Conservation (phyloP, 2,329 filamentous ascomycete species). For the Colletotrichum horii region DNA sequence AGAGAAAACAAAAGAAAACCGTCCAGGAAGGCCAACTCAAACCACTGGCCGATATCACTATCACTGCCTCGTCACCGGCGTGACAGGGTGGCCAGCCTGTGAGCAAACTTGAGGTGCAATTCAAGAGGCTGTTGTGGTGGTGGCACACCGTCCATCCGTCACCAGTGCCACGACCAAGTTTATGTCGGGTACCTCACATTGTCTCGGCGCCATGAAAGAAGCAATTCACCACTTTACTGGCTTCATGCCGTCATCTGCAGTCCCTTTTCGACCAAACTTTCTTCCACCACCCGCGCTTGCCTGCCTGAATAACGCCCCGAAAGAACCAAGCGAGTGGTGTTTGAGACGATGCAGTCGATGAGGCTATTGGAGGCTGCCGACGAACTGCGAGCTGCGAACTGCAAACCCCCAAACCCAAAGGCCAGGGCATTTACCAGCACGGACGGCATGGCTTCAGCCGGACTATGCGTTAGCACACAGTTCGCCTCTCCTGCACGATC, state of each 20-base stretch:
- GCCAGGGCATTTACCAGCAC: neutral
- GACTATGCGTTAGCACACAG: constrained; percentile 2
- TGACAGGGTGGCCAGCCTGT: neutral
- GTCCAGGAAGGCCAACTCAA: neutral
- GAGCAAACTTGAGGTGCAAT: neutral
- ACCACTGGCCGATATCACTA: neutral
- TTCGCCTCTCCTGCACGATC: constrained; percentile 3
- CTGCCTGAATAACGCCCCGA: neutral
- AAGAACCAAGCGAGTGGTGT: neutral
- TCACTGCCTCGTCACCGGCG: neutral
- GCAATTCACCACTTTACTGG: neutral
- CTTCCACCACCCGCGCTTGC: neutral
- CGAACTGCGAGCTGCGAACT: neutral
- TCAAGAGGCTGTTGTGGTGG: neutral
- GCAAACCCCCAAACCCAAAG: neutral
- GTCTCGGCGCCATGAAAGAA: neutral
- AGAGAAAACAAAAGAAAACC: neutral
- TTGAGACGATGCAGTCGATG: constrained; percentile 4
- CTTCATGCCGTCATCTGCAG: neutral
- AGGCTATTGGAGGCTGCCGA: neutral
- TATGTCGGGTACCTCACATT: neutral
- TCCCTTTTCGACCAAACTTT: neutral
- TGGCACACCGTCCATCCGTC: neutral
- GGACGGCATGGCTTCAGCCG: constrained; percentile 5
- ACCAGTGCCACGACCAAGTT: neutral